These are phyloP conservation scores for Lactifluus piperatus DNA, from an alignment of 768 basidiomycete species.

Conservation along the genomic window DNA sequence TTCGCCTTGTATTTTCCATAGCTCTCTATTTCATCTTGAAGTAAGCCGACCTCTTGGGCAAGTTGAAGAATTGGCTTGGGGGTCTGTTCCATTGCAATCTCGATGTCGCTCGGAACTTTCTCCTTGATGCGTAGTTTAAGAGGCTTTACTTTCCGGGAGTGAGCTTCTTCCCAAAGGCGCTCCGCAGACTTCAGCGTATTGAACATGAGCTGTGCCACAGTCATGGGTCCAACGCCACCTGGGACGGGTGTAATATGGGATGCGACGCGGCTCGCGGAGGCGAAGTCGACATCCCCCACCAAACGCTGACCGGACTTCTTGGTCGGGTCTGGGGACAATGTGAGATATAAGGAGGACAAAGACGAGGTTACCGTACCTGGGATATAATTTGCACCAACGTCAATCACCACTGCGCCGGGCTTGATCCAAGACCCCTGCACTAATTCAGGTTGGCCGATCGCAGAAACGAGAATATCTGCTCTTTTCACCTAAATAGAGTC, in stretches of 20 bases:
- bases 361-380: slow-evolving; percentile 43
- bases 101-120: slow-evolving; percentile 94
- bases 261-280: slow-evolving; percentile 65
- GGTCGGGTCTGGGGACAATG: slow-evolving; percentile 44
- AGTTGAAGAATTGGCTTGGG: slow-evolving; percentile 84
- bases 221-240: slow-evolving; percentile 99
- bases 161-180: slow-evolving; percentile 64
- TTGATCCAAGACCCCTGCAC: slow-evolving; percentile 94
- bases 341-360: slow-evolving; percentile 23
- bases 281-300: slow-evolving; percentile 91
- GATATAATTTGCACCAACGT: slow-evolving; percentile 96
- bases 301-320: slow-evolving; percentile 95
- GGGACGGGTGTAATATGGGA: slow-evolving; percentile 96
- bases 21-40: slow-evolving; percentile 79
- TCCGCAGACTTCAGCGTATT: slow-evolving; percentile 85
- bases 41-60: slow-evolving; percentile 81
- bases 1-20: slow-evolving; percentile 98
- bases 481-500: slow-evolving; percentile 48
- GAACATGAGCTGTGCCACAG: slow-evolving; percentile 95
- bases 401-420: slow-evolving; percentile 89
- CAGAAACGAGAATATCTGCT: slow-evolving; percentile 91
- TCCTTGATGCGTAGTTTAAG: slow-evolving; percentile 70
- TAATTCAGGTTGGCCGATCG: slow-evolving; percentile 89
- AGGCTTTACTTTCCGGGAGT: slow-evolving; percentile 63
- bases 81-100: slow-evolving; percentile 89